Percentiles rank a stretch among this genome's conserved stretches.
phyloP scores from a whole-genome alignment of 768 basidiomycete genomes.

The Mycena olivaceomarginata region DNA sequence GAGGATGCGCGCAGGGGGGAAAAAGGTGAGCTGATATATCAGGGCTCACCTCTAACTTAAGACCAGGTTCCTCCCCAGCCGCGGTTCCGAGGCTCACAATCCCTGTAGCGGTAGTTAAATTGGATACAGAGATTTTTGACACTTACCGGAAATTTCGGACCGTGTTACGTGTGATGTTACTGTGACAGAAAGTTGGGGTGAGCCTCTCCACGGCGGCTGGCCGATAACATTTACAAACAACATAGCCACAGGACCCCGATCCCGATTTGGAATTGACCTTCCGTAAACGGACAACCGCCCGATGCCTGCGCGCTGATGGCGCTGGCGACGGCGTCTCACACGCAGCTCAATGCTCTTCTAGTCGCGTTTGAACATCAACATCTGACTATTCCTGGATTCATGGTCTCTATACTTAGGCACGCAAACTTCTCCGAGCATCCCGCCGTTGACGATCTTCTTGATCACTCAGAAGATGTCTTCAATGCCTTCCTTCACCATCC shows the following conservation, averaged over 20 bases:
- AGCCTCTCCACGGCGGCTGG: too few relatives aligned
- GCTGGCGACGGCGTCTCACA: background rate
- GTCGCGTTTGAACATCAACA: background rate
- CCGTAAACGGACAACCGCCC: background rate
- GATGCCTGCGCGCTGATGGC: background rate
- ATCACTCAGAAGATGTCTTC: slow-evolving; percentile 2
- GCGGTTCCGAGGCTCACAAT: too few relatives aligned
- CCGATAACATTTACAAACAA: background rate
- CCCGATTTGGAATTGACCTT: background rate
- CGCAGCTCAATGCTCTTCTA: background rate
- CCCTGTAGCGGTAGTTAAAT: too few relatives aligned
- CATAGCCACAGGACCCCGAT: slow-evolving; percentile 13
- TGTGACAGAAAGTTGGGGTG: too few relatives aligned
- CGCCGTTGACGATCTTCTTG: background rate
- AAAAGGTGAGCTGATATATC: too few relatives aligned
- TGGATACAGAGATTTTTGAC: too few relatives aligned
- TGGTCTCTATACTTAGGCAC: background rate
- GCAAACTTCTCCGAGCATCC: background rate
- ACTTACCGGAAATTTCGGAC: background rate
- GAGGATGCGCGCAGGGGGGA: too few relatives aligned
- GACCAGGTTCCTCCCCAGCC: too few relatives aligned
- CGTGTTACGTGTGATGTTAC: too few relatives aligned
- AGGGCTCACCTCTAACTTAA: too few relatives aligned
- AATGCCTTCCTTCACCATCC: slow-evolving; percentile 22
- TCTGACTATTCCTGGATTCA: background rate